These are phyloP conservation scores for Hypsizygus marmoreus DNA, from an alignment of 768 basidiomycete species.

Conservation along the genomic window DNA sequence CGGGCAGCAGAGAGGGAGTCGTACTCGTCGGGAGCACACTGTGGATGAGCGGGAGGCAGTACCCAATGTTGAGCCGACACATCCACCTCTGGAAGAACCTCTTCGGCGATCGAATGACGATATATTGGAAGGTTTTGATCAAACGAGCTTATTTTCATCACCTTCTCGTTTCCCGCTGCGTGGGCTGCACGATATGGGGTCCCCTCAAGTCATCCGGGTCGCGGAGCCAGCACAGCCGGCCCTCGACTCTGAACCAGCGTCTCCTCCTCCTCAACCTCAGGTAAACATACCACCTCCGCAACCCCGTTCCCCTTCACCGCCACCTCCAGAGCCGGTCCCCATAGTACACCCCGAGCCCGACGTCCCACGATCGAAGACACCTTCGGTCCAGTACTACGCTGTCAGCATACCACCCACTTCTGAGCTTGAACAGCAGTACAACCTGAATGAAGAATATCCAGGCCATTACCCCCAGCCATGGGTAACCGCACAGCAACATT, in stretches of 20 bases:
- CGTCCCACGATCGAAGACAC: constrained; percentile 11
- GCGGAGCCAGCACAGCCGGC: background rate
- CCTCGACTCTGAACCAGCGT: background rate
- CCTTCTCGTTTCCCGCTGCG: constrained; percentile 9
- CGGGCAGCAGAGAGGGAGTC: background rate
- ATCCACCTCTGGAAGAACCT: no score
- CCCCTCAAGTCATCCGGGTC: constrained; percentile 8
- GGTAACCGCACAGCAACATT: constrained; percentile 39
- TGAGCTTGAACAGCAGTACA: constrained; percentile 24
- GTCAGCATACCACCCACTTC: constrained; percentile 34
- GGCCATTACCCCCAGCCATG: constrained; percentile 30
- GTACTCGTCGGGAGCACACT: background rate
- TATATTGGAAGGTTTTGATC: background rate
- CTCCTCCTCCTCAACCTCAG: background rate
- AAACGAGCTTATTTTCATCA: constrained; percentile 8
- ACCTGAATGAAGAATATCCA: constrained; percentile 19
- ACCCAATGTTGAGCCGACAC: background rate
- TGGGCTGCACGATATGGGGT: background rate
- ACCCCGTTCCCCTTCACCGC: constrained; percentile 7
- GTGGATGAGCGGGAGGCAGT: background rate
- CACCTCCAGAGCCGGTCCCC: constrained; percentile 4
- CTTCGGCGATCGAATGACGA: background rate
- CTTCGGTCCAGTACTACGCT: constrained; percentile 29
- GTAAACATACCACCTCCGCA: background rate
- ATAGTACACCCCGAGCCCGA: background rate